Conservation (phyloP, 305 asterid genomes). For the Plantago coronopus region DNA sequence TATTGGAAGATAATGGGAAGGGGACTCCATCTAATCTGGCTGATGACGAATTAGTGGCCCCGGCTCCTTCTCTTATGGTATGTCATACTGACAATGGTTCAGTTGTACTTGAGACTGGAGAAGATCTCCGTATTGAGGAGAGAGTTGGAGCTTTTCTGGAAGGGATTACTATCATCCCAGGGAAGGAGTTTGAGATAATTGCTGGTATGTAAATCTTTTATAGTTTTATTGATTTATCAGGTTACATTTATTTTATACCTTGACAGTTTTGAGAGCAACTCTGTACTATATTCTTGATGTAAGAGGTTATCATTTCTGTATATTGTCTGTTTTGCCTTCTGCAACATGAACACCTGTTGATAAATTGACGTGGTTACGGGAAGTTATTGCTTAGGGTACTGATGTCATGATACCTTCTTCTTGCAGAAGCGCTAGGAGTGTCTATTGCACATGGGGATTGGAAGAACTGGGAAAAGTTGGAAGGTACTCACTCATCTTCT, state of each 20-base stretch:
- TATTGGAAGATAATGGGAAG: slow-evolving; percentile 62
- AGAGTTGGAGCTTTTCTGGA: slow-evolving; percentile 72
- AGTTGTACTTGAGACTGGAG: slow-evolving; percentile 33
- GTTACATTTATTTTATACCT: slow-evolving; percentile 2
- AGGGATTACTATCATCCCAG: slow-evolving; percentile 61
- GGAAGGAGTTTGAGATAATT: slow-evolving; percentile 77
- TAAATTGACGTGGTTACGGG: slow-evolving; percentile 5
- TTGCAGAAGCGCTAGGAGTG: slow-evolving; percentile 76
- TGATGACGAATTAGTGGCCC: slow-evolving; percentile 29
- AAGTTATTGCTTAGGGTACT: slow-evolving; percentile 8
- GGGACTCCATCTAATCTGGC: slow-evolving; percentile 29
- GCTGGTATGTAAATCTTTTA: slow-evolving; percentile 50
- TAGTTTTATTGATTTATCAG: not conserved
- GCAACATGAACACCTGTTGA: slow-evolving; percentile 11
- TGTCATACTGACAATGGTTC: slow-evolving; percentile 32
- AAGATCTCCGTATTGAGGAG: slow-evolving; percentile 61
- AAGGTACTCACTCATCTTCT: slow-evolving; percentile 51
- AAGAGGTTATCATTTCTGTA: slow-evolving; percentile 8
- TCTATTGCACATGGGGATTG: slow-evolving; percentile 51
- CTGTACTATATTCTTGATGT: slow-evolving; percentile 21
- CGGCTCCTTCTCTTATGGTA: slow-evolving; percentile 28
- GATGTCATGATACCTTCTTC: slow-evolving; percentile 20
- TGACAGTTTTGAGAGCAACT: slow-evolving; percentile 9
- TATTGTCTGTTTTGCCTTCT: slow-evolving; percentile 12
- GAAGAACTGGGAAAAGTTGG: slow-evolving; percentile 56